Base-by-base conservation (phyloP, 805 yeast genomes). In the Lachancea sp. region DNA sequence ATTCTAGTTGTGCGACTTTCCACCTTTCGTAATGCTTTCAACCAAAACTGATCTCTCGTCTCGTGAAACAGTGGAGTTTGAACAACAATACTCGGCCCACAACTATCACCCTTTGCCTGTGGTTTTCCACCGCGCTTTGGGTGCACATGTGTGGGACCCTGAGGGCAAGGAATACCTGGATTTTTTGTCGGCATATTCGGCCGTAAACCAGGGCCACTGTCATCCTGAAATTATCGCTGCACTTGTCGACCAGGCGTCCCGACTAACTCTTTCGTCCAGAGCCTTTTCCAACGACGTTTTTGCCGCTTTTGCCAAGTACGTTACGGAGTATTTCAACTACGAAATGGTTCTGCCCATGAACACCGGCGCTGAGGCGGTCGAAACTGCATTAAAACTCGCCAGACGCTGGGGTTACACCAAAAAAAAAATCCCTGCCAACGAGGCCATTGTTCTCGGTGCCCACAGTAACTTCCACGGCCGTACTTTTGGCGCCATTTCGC, bases 281-380 rank as follows among this genome's bases (percentile, higher is more conserved):
- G 97, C 97, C 3, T 90, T 90, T 62, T 84, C 94, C 18, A 83
- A 84, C 40, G 95, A 89, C 61, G 80, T 80, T 8, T 88, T 88
- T 59, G 95, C 96, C 32, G 72, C 73, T 24, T 90, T 78, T 59
- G 92, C 96, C 50, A 85, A 88, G 63, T 90, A 75, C 58, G 71
- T 87, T 45, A 87, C 96, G 40, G 92, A 88, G 60, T 89, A 69
- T 60, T 90, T 90, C 69, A 75, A 80, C 59, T 90, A 86, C 66
- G 97, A 90, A 56, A 80, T 78, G 83, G 90, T 90, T 8, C 70
- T 90, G 60, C 97, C 97, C 50, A 90, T 89, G 97, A 90, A 90
- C 71, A 90, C 97, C 11, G 97, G 97, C 61, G 97, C 97, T 29
- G 97, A 90, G 69, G 97, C 97, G 8, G 97, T 90, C 30, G 97